These are phyloP conservation scores for Magnusiomyces magnusii DNA, from an alignment of 1,139 yeast genomes.

Conservation along the genomic window DNA sequence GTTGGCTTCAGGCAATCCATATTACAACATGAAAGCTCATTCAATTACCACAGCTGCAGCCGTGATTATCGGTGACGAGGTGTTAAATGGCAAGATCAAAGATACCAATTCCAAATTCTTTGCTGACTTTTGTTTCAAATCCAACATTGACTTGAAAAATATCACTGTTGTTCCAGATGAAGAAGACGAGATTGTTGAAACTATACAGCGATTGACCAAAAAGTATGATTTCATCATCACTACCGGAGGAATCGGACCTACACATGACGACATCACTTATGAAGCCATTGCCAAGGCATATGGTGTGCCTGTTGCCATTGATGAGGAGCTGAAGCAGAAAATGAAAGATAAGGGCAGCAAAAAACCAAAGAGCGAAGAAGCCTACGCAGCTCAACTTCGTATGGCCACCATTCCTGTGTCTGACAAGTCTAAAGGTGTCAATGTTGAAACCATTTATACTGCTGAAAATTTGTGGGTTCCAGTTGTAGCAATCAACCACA, in stretches of 20 bases:
- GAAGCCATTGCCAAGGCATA: conserved; percentile 60
- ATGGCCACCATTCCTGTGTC: conserved; percentile 74
- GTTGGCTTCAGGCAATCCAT: conserved; percentile 8
- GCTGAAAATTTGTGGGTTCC: conserved; percentile 71
- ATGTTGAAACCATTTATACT: conserved; percentile 47
- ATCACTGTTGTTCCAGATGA: conserved; percentile 76
- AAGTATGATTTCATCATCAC: conserved; percentile 66
- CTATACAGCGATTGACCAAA: conserved; percentile 42
- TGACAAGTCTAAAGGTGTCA: conserved; percentile 16
- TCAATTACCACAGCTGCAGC: conserved; percentile 33
- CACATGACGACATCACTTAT: conserved; percentile 85
- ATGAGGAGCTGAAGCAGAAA: conserved; percentile 49
- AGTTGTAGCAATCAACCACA: conserved; percentile 53
- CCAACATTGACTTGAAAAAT: conserved; percentile 57
- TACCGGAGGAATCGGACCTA: conserved; percentile 80
- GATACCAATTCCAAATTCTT: conserved; percentile 72
- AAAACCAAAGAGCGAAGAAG: conserved; percentile 33
- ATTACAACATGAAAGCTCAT: conserved; percentile 1
- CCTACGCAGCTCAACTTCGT: conserved; percentile 51
- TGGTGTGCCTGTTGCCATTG: conserved; percentile 43
- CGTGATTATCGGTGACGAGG: conserved; percentile 79
- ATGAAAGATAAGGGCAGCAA: conserved; percentile 45
- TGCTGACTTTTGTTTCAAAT: conserved; percentile 59
- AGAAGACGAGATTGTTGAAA: conserved; percentile 50
- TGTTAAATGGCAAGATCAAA: conserved; percentile 74